Evolutionary conservation across 2,329 filamentous ascomycete species (phyloP).

Genomic region (Lecanicillium sp.): DNA sequence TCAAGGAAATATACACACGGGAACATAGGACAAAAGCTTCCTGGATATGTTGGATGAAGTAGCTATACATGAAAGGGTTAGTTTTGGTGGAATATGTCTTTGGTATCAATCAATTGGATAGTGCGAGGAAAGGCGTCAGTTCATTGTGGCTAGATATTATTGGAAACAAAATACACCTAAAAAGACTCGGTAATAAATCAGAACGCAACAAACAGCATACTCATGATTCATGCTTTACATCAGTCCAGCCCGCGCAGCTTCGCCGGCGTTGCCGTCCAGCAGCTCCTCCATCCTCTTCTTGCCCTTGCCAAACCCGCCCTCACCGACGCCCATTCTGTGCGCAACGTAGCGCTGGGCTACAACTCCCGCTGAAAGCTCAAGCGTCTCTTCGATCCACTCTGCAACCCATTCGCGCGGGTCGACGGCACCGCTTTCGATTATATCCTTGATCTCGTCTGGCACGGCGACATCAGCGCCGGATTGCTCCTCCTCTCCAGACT

Average conservation of each 20-base stretch:
- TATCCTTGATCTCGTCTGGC: slow-evolving; percentile 83
- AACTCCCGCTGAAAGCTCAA: slow-evolving; percentile 70
- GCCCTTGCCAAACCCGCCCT: slow-evolving; percentile 56
- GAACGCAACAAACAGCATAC: not conserved
- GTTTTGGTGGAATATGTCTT: no score
- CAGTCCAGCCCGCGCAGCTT: slow-evolving; percentile 50
- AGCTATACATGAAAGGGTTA: no score
- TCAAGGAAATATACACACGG: no score
- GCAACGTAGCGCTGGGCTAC: slow-evolving; percentile 95
- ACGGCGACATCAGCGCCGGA: slow-evolving; percentile 28
- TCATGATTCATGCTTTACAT: slow-evolving; percentile 24
- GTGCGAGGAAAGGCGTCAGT: no score
- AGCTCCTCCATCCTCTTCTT: slow-evolving; percentile 52
- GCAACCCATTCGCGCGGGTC: slow-evolving; percentile 96
- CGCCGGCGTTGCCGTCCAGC: slow-evolving; percentile 47
- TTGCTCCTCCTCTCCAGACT: slow-evolving; percentile 38
- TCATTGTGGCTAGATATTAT: slow-evolving; percentile 28
- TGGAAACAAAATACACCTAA: not conserved
- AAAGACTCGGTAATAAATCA: not conserved
- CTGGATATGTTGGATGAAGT: no score
- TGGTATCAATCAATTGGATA: no score
- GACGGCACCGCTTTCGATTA: slow-evolving; percentile 66
- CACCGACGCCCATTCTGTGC: slow-evolving; percentile 88
- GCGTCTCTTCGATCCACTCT: slow-evolving; percentile 89
- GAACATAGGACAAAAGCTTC: no score